A percentile compares a stretch with the other conserved stretches of the same genome.
Evolutionary conservation across 495 filamentous ascomycete species (phyloP).

Genomic region (Clohesyomyces aquaticus): DNA sequence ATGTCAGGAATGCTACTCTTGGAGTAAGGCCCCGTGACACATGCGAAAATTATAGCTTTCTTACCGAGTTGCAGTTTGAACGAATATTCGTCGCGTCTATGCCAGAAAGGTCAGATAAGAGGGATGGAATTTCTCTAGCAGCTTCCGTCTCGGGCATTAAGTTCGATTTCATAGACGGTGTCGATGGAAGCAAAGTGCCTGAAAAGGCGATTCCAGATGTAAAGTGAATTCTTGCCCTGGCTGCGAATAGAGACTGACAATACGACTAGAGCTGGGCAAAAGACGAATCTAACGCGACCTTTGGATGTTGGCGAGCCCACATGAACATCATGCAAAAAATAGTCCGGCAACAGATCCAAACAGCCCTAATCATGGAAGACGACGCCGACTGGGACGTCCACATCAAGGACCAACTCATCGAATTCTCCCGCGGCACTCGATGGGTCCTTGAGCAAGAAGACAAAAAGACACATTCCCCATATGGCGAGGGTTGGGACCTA

Average conservation of each 20-base stretch:
- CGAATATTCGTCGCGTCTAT: neutral
- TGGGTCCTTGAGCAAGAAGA: neutral
- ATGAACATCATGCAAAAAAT: neutral
- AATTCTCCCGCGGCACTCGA: slow-evolving; percentile 12
- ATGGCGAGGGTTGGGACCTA: slow-evolving; percentile 11
- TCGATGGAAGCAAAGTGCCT: neutral
- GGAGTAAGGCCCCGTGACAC: no score
- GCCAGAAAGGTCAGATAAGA: neutral
- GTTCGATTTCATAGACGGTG: neutral
- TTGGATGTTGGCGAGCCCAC: slow-evolving; percentile 1
- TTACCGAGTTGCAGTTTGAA: slow-evolving; percentile 5
- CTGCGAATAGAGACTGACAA: neutral
- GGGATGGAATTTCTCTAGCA: neutral
- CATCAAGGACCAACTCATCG: slow-evolving; percentile 11
- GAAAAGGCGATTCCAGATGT: neutral
- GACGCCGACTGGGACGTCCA: slow-evolving; percentile 25
- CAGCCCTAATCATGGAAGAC: slow-evolving; percentile 16
- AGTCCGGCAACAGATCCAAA: slow-evolving; percentile 1
- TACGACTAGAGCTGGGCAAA: neutral
- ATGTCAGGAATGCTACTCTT: no score
- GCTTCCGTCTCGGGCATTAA: neutral
- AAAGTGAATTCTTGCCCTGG: neutral
- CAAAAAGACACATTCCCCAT: neutral
- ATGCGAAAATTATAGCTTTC: no score
- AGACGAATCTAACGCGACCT: neutral